Base-by-base conservation (phyloP, 106 monocot genomes). In the Dendrobium chrysotoxum region DNA sequence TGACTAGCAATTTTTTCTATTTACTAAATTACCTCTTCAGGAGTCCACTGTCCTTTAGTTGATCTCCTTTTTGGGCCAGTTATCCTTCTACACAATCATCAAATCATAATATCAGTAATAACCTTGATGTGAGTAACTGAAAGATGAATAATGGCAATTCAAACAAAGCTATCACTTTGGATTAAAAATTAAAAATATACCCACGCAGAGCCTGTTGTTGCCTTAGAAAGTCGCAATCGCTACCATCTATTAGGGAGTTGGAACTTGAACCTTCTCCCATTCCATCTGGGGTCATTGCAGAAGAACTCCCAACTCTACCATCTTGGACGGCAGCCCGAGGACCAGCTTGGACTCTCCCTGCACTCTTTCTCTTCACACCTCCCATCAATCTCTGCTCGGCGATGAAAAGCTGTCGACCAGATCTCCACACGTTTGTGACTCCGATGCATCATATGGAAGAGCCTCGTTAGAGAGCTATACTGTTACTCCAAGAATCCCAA, bases 11-110 rank as follows among this genome's bases (percentile, higher is more conserved):
- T 20, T 21, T 70, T 70, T 31, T 15, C 25, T 70, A 40, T 41
- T 71, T n/a, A 74, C 46, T 28, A 76, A 76, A 46, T 82, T 87
- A 90, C 90, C 90, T 90, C 90, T 50, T 87, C 85, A 67, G 87
- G 31, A n/a, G 90, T 90, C 90, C 90, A 90, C 42, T 87, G 87
- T 21, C 88, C 90, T 68, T 88, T 91, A 17, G 86, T 91, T 18
- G 90, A 91, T n/a, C 90, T 85, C 20, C 90, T 81, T 28, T 85
- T 86, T 40, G 90, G 90, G 70, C 90, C 90, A 79, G 78, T 88
- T 17, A 81, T 84, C 78, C 88, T 88, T 85, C 90, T 91, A 53
- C 72, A 83, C 41, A 70, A 76, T 13, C 55, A 50, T 47, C 54
- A 55, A 15, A 75, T 9, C 40, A 39, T 75, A 47, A 53, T 8